Conservation (phyloP, 169 alveolate species). For the Plasmodium ovale region DNA sequence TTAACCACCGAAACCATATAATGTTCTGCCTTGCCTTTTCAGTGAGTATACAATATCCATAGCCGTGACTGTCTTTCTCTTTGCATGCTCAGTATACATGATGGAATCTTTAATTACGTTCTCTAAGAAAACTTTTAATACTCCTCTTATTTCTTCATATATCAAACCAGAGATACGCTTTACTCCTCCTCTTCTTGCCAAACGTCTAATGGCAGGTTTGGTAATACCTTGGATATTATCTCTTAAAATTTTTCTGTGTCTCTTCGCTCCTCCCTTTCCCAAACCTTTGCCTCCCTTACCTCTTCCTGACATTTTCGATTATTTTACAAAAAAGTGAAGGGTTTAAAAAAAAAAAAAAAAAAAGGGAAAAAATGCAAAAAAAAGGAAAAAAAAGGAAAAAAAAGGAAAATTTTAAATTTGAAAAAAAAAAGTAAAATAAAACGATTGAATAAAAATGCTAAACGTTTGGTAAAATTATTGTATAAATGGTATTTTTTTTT, state of each 20-base stretch:
- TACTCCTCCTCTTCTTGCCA: conserved; percentile 99
- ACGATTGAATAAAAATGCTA: background rate
- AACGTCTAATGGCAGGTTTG: conserved; percentile 99
- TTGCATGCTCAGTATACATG: conserved; percentile 99
- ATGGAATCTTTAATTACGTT: conserved; percentile 99
- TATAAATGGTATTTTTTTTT: background rate
- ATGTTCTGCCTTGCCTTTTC: conserved; percentile 99
- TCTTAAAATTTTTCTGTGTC: conserved; percentile 96
- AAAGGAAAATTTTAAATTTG: conserved; percentile 6
- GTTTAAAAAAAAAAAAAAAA: conserved; percentile 47
- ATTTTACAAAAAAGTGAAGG: conserved; percentile 54
- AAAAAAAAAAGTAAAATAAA: conserved; percentile 16
- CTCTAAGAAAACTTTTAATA: conserved; percentile 98
- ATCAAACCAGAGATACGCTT: conserved; percentile 99
- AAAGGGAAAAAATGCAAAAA: conserved; percentile 20
- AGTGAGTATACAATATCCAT: conserved; percentile 99
- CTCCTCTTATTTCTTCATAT: conserved; percentile 99
- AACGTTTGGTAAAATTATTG: background rate
- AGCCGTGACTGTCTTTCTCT: conserved; percentile 99
- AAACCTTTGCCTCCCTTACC: conserved; percentile 99
- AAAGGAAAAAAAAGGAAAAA: too few species aligned
- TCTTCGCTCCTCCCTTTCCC: conserved; percentile 99
- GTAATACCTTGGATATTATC: conserved; percentile 99
- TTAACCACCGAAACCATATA: conserved; percentile 99
- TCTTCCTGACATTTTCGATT: conserved; percentile 94